Conservation (phyloP, 73 alveolate species). For the Blepharisma stoltei region DNA sequence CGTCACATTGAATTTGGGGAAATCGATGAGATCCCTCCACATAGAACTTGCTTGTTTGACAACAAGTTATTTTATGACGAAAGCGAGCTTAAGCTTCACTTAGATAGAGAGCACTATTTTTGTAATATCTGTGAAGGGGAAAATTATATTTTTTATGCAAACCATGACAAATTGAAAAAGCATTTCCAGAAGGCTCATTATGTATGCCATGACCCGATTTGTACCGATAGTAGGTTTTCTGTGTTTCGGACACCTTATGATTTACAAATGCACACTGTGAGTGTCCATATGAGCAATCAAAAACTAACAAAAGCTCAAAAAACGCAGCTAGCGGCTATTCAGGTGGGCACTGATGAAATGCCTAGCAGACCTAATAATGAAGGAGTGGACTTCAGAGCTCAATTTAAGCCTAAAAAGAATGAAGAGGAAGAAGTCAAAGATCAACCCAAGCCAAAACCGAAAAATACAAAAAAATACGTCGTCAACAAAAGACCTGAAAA, state of each 20-base stretch:
- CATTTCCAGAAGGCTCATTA: constrained; percentile 20
- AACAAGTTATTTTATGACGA: background rate
- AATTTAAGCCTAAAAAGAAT: background rate
- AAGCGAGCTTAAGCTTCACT: background rate
- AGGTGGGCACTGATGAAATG: background rate
- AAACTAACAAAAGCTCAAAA: constrained; percentile 18
- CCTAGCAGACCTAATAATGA: constrained; percentile 14
- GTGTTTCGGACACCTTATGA: constrained; percentile 28
- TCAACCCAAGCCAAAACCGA: background rate
- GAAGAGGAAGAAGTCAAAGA: background rate
- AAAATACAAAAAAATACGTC: background rate
- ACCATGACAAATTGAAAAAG: constrained; percentile 29
- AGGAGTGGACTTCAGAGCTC: constrained; percentile 29
- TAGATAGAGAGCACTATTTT: constrained; percentile 15
- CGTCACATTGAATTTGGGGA: constrained; percentile 26
- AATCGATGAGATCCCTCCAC: constrained; percentile 23
- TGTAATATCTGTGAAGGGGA: constrained; percentile 25
- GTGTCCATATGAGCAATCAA: background rate
- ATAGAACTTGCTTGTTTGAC: constrained; percentile 1
- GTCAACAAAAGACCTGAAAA: background rate
- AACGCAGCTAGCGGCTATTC: background rate
- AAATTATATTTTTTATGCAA: constrained; percentile 3
- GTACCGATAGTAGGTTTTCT: constrained; percentile 15
- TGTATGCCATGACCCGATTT: constrained; percentile 22
- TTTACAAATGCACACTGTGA: background rate